These are phyloP conservation scores for Fusarium sp. DNA, from an alignment of 2,329 filamentous ascomycete genomes.

Conservation along the genomic window DNA sequence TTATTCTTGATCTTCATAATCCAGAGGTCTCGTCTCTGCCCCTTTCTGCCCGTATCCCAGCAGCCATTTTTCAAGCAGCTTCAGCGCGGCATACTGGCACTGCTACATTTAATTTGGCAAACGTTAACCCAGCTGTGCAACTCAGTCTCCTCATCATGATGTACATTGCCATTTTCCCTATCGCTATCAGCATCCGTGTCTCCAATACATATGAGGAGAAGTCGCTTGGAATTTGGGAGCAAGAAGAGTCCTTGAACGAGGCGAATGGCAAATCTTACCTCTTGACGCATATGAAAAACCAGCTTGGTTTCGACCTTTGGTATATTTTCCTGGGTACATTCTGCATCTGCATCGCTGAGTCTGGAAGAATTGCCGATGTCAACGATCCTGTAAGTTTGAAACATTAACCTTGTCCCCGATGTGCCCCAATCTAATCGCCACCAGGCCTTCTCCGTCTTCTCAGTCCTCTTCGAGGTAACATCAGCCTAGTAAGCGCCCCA, in stretches of 20 bases:
- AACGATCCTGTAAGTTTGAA: constrained; percentile 32
- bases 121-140: constrained; percentile 63
- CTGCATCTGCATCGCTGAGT: constrained; percentile 45
- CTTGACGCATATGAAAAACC: constrained; percentile 47
- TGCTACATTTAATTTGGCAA: constrained; percentile 60
- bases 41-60: constrained; percentile 56
- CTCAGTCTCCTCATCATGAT: constrained; percentile 71
- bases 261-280: constrained; percentile 41
- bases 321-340: constrained; percentile 53
- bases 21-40: constrained; percentile 51
- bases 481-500: constrained; percentile 42
- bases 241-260: constrained; percentile 33
- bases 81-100: constrained; percentile 58
- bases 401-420: too few species aligned
- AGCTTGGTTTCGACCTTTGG: constrained; percentile 53
- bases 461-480: constrained; percentile 46
- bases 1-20: constrained; percentile 62
- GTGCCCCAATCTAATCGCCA: too few species aligned
- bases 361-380: constrained; percentile 25
- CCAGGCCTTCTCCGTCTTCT: constrained; percentile 44
- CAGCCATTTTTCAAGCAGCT: constrained; percentile 67
- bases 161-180: constrained; percentile 70
- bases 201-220: constrained; percentile 70
- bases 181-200: constrained; percentile 68
- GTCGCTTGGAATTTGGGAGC: constrained; percentile 66